Conservation (phyloP, 176 grass and related monocot species). For the Hyparrhenia diplandra region DNA sequence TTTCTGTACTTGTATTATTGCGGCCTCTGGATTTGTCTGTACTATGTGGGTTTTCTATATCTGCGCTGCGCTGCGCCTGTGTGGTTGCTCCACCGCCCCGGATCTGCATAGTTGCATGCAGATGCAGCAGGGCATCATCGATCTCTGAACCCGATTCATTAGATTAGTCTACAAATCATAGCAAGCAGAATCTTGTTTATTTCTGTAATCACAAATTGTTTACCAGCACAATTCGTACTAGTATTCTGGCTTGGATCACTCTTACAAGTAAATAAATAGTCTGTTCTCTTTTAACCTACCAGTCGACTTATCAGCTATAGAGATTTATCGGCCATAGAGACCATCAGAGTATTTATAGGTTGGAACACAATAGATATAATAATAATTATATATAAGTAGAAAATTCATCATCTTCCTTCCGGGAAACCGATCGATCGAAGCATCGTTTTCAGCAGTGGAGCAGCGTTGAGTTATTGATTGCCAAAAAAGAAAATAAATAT, state of each 20-base stretch:
- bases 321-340: too few species aligned
- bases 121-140: slow-evolving; percentile 27
- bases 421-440: background rate
- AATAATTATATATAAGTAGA: background rate
- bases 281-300: too few species aligned
- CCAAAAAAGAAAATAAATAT: background rate
- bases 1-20: slow-evolving; percentile 20
- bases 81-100: slow-evolving; percentile 12
- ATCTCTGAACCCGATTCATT: slow-evolving; percentile 11
- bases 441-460: background rate
- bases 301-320: too few species aligned
- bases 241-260: too few species aligned
- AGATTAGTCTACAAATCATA: background rate
- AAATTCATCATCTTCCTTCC: background rate
- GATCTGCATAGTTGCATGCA: slow-evolving; percentile 24
- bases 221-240: background rate
- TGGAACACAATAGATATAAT: too few species aligned
- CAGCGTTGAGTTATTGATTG: background rate
- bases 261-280: too few species aligned
- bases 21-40: slow-evolving; percentile 36
- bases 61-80: too few species aligned
- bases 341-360: too few species aligned
- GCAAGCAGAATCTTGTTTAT: background rate
- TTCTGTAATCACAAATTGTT: background rate
- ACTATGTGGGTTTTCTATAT: slow-evolving; percentile 8